Evolutionary conservation across 768 basidiomycete genomes (phyloP), one percentile per base, ranked within the genome.

Genomic region (Gymnopilus dilepis): DNA sequence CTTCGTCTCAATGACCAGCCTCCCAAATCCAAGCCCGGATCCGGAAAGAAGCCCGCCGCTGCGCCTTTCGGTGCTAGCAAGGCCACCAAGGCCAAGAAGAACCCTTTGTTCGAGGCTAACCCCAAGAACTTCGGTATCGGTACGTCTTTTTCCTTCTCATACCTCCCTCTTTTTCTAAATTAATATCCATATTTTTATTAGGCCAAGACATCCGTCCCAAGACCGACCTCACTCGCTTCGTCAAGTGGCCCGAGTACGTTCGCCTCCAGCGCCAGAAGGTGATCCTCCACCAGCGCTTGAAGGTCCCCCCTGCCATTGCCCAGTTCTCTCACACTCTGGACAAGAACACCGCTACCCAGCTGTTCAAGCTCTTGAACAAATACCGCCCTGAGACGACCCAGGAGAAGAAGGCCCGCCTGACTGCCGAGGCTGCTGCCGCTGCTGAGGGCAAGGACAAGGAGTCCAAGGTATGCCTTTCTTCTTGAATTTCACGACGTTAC

Each of bases 211-310:
- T 98, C 70, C 92, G 90, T 70, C 96, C 90, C 72, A 85, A 84
- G 75, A 86, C 86, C 58, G 97, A 99, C 79, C 79, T 98, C 67
- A 97, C 94, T 60, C 93, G 96, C 76, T 98, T 98, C 82, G 93
- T 98, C 81, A 98, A 97, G 78, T 99, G 97, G 97, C 97, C 97
- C 69, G 94, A 96, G 82, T 99, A 99, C 73, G 88, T 99, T 69
- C 94, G 95, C 73, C 90, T 99, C 47, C 97, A 99, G 74, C 89
- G 97, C 74, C 95, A 98, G 80, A 98, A 98, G 83, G 94, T 98
- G 72, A 97, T 99, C 80, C 90, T 99, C 62, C 82, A 92, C 86
- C 95, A 98, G 81, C 94, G 97, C 71, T 84, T 99, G 69, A 99
- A 99, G 86, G 95, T 97, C 26, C 97, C 97, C 67, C 97, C 97